Base-by-base conservation (phyloP, 352 stramenopile genomes). In the Phytopythium litorale region DNA sequence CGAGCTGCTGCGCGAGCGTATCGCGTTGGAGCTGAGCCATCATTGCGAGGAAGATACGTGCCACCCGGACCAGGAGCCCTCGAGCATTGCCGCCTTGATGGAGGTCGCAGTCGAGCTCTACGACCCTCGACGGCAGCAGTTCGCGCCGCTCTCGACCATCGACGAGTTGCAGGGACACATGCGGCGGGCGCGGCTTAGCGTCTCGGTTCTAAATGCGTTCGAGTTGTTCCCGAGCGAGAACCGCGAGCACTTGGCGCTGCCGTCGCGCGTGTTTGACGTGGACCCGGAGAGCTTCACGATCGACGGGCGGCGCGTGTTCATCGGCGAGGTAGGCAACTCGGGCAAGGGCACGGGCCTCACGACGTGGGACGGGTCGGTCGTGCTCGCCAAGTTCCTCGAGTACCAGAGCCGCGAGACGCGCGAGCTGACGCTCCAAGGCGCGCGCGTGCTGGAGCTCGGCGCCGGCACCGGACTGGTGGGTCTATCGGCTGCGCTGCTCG, bases 301-400 rank as follows among this genome's bases (percentile, higher is more conserved):
- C 59, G 72, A 76, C 25, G 79, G 77, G 15, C 60, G 71, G 25
- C 43, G 69, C 11, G 65, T 95, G 4, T 60, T 70, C 30, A 73
- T 94, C 19, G 72, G 65, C 16, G 84, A 94, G 57, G 66, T 94
- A 49, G 80, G 80, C 48, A 96, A 96, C 66, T 89, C 87, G 1
- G 84, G 85, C 28, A 68, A 88, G 52, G 91, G 90, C 48, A 98
- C 91, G 13, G 91, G 91, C 5, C 68, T 97, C 42, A 96, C 87
- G 23, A 96, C 90, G 12, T 97, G 91, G 90, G 91, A 97, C 66
- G 91, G 91, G 46, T 89, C 91, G 11, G 79, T 97, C 5, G 79
- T 98, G 38, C 70, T 98, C n/a, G 89, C 89, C 12, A 97, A 97
- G 70, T 97, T 96, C 68, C 64, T 98, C 15, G 90, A 97, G 69